Conservation (phyloP, 495 filamentous ascomycete genomes). For the Neurospora hispaniola region DNA sequence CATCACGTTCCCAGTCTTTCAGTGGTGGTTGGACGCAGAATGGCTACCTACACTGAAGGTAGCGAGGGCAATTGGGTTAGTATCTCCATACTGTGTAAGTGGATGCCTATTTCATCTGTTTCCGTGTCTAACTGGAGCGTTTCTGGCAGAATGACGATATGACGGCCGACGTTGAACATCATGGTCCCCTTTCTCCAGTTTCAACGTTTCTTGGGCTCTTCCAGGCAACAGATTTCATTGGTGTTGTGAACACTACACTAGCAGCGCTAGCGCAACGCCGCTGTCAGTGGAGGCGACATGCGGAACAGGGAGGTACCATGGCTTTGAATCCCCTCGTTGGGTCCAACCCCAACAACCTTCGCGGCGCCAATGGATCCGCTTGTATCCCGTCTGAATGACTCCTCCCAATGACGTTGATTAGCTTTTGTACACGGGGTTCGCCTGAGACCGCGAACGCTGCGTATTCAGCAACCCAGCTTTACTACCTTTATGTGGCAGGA, state of each 20-base stretch:
- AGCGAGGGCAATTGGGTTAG: not conserved
- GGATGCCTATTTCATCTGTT: not conserved
- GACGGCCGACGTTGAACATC: not conserved
- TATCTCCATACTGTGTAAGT: not conserved
- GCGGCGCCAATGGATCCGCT: not conserved
- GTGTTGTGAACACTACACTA: not conserved
- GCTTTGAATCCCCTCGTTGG: not conserved
- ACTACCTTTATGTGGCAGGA: not conserved
- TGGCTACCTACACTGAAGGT: not conserved
- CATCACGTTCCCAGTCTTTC: not conserved
- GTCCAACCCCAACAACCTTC: not conserved
- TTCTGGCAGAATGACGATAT: not conserved
- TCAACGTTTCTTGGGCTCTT: not conserved
- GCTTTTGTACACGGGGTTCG: not conserved
- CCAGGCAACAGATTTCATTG: not conserved
- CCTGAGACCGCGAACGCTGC: not conserved
- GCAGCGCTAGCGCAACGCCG: not conserved
- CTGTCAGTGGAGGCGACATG: not conserved
- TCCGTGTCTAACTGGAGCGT: not conserved
- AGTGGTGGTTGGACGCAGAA: not conserved
- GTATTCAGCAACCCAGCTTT: not conserved
- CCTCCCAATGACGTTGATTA: not conserved
- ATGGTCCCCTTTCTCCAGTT: not conserved
- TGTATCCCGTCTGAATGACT: not conserved
- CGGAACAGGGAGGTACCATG: not conserved